Conservation (phyloP, 1,284 basidiomycete genomes). For the Ceratobasidium sp. region DNA sequence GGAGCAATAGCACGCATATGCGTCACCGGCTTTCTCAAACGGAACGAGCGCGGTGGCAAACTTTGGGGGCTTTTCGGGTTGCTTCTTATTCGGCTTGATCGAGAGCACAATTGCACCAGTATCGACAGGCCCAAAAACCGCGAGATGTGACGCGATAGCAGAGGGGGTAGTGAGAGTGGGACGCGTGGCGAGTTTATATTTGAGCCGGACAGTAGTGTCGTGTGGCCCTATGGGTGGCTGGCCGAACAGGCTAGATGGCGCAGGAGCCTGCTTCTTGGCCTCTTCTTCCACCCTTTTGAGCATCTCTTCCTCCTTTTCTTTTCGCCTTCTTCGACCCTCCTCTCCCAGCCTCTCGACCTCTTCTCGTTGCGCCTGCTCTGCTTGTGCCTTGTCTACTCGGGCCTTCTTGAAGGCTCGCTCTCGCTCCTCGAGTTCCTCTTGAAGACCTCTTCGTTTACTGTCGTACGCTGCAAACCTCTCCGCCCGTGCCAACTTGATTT, state of each 20-base stretch:
- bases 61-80: constrained; percentile 67
- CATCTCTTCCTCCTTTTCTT: constrained; percentile 61
- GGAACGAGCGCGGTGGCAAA: constrained; percentile 76
- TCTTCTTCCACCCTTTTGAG: constrained; percentile 60
- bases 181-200: constrained; percentile 69
- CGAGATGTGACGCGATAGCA: constrained; percentile 66
- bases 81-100: constrained; percentile 67
- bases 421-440: constrained; percentile 86
- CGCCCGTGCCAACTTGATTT: constrained; percentile 76
- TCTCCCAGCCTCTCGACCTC: constrained; percentile 84
- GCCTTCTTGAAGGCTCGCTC: constrained; percentile 85
- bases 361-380: constrained; percentile 58
- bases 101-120: constrained; percentile 72
- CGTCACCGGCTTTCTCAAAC: constrained; percentile 77
- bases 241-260: constrained; percentile 7
- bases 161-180: constrained; percentile 67
- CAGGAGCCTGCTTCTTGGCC: constrained; percentile 62
- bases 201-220: constrained; percentile 79
- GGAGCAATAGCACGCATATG: constrained; percentile 76
- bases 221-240: constrained; percentile 63
- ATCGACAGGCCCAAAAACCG: constrained; percentile 72
- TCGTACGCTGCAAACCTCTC: constrained; percentile 82
- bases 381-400: constrained; percentile 67
- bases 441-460: constrained; percentile 80
- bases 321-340: constrained; percentile 68